Evolutionary conservation across 2,329 filamentous ascomycete genomes (phyloP).

Genomic region (Lasiodiplodia hormozganensis): DNA sequence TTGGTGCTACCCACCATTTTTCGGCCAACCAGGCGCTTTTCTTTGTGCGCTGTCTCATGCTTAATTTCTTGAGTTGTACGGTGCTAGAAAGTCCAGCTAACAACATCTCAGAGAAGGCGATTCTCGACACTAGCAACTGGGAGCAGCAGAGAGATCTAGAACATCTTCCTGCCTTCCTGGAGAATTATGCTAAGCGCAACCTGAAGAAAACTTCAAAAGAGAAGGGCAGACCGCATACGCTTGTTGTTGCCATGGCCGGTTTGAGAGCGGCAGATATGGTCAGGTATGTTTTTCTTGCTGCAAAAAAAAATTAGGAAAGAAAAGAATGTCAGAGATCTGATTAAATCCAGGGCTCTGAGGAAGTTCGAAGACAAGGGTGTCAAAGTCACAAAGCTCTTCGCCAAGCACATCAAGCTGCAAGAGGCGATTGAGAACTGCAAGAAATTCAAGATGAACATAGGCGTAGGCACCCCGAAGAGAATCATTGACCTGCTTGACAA

Average conservation of each 20-base stretch:
- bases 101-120: slow-evolving; percentile 66
- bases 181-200: slow-evolving; percentile 65
- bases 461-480: slow-evolving; percentile 86
- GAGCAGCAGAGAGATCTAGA: slow-evolving; percentile 70
- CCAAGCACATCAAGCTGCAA: slow-evolving; percentile 95
- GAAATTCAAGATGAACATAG: slow-evolving; percentile 75
- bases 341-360: slow-evolving; percentile 63
- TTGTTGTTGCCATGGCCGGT: slow-evolving; percentile 85
- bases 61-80: slow-evolving; percentile 30
- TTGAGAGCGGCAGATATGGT: slow-evolving; percentile 85
- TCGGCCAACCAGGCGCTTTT: not conserved
- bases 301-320: slow-evolving; percentile 28
- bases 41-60: not conserved
- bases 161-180: slow-evolving; percentile 80
- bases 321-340: slow-evolving; percentile 28
- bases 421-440: slow-evolving; percentile 82
- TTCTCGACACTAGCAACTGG: slow-evolving; percentile 82
- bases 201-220: slow-evolving; percentile 70
- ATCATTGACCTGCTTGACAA: slow-evolving; percentile 83
- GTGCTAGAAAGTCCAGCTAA: slow-evolving; percentile 2
- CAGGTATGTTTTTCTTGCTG: slow-evolving; percentile 55
- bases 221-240: slow-evolving; percentile 73
- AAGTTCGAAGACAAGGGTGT: slow-evolving; percentile 81
- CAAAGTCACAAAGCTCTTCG: slow-evolving; percentile 89
- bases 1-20: not conserved